Evolutionary conservation across 441 rosid genomes (phyloP).

Genomic region (Theobroma grandiflorum): DNA sequence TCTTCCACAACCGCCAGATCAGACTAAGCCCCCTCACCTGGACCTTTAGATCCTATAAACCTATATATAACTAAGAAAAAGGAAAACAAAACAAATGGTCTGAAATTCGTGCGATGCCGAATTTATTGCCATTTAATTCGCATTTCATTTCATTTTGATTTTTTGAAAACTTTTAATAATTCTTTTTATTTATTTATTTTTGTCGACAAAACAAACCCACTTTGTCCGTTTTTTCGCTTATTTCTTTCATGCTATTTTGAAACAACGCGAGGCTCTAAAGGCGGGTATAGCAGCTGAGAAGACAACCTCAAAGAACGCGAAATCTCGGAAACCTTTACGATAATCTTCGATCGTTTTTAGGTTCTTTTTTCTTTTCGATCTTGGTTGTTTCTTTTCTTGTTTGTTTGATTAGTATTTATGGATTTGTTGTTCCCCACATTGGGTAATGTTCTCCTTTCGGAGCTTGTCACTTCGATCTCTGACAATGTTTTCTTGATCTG

Average conservation of each 20-base stretch:
- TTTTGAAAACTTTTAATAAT: neutral
- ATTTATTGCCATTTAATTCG: slow-evolving; percentile 19
- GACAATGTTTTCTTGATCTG: neutral
- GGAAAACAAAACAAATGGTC: slow-evolving; percentile 3
- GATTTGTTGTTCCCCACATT: neutral
- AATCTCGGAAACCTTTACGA: neutral
- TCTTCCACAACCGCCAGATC: neutral
- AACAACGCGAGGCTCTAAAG: slow-evolving; percentile 14
- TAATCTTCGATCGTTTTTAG: neutral
- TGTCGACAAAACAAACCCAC: neutral
- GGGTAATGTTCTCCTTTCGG: neutral
- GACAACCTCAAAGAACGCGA: slow-evolving; percentile 22
- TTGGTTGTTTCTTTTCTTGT: neutral
- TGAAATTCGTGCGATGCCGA: slow-evolving; percentile 20
- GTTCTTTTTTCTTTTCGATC: neutral
- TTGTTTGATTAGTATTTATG: neutral
- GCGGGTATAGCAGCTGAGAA: slow-evolving; percentile 7
- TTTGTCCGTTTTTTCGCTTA: neutral
- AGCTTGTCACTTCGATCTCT: neutral
- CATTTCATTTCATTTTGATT: slow-evolving; percentile 20
- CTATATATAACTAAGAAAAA: neutral
- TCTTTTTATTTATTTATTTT: neutral
- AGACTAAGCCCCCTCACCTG: neutral
- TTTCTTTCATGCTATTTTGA: neutral
- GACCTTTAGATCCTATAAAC: neutral